Conservation (phyloP, 768 basidiomycete species). For the Pholiota microspora region DNA sequence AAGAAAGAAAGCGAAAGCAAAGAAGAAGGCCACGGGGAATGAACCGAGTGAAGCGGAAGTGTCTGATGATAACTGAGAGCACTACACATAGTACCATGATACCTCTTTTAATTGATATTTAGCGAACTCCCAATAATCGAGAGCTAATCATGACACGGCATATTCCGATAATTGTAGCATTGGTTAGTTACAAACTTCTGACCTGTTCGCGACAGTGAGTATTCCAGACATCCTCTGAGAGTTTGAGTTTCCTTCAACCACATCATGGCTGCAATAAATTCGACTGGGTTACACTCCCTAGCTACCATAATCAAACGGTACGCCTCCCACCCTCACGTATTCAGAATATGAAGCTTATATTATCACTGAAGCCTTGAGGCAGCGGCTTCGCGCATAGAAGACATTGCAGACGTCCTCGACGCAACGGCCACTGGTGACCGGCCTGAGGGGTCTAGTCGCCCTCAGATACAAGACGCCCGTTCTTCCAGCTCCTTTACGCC, state of each 20-base stretch:
- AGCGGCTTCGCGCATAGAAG: slow-evolving; percentile 91
- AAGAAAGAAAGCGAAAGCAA: slow-evolving; percentile 80
- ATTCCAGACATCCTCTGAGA: too few relatives aligned
- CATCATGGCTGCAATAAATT: slow-evolving; percentile 16
- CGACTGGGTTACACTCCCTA: slow-evolving; percentile 65
- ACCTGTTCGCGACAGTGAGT: neutral
- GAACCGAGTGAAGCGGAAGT: slow-evolving; percentile 12
- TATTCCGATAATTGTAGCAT: slow-evolving; percentile 18
- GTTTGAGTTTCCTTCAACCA: neutral
- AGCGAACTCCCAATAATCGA: neutral
- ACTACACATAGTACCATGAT: neutral
- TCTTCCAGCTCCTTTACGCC: slow-evolving; percentile 11
- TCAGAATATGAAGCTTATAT: neutral
- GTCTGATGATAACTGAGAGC: slow-evolving; percentile 8
- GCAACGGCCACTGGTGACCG: slow-evolving; percentile 7
- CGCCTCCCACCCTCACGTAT: slow-evolving; percentile 14
- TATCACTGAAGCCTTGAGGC: slow-evolving; percentile 75
- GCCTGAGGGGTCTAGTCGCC: neutral
- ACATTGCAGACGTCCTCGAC: slow-evolving; percentile 59
- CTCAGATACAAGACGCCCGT: neutral
- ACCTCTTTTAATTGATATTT: neutral
- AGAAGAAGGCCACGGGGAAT: slow-evolving; percentile 52
- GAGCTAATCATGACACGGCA: slow-evolving; percentile 13
- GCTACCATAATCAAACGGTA: slow-evolving; percentile 85
- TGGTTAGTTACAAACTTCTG: neutral